These are phyloP conservation scores for Coemansia sp. DNA, from an alignment of 371 early-diverging fungal genomes.

Conservation along the genomic window DNA sequence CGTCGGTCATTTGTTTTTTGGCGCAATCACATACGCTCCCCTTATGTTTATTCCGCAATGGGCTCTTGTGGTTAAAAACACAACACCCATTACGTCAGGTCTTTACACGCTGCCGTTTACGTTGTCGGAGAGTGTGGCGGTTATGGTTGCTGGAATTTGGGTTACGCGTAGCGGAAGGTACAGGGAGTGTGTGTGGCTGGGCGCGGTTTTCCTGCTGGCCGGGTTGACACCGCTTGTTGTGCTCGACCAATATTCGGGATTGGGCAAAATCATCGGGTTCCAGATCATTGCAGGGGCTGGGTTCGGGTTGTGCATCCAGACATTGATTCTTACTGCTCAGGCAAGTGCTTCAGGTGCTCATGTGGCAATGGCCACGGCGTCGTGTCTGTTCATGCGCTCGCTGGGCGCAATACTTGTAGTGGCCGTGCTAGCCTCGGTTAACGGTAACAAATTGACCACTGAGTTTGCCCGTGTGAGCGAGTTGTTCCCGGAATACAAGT, in stretches of 20 bases:
- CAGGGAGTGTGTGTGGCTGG: constrained; percentile 40
- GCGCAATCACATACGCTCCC: constrained; percentile 56
- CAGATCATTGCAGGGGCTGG: constrained; percentile 58
- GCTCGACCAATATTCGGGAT: constrained; percentile 48
- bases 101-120: constrained; percentile 38
- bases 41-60: constrained; percentile 69
- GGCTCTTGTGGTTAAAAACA: constrained; percentile 38
- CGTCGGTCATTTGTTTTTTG: constrained; percentile 48
- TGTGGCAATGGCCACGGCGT: constrained; percentile 22
- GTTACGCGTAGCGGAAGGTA: constrained; percentile 30
- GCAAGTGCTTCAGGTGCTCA: constrained; percentile 44
- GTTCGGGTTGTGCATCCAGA: constrained; percentile 65
- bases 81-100: constrained; percentile 45
- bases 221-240: constrained; percentile 52
- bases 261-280: constrained; percentile 53
- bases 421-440: constrained; percentile 39
- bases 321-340: constrained; percentile 60
- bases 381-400: constrained; percentile 42
- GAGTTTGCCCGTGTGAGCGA: constrained; percentile 10
- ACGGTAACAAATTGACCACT: constrained; percentile 10
- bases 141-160: constrained; percentile 12
- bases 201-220: constrained; percentile 14
- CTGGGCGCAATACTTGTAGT: constrained; percentile 38
- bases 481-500: constrained; percentile 21
- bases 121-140: constrained; percentile 22